Base-by-base conservation (phyloP, 805 yeast genomes). In the Metschnikowia aberdeeniae region DNA sequence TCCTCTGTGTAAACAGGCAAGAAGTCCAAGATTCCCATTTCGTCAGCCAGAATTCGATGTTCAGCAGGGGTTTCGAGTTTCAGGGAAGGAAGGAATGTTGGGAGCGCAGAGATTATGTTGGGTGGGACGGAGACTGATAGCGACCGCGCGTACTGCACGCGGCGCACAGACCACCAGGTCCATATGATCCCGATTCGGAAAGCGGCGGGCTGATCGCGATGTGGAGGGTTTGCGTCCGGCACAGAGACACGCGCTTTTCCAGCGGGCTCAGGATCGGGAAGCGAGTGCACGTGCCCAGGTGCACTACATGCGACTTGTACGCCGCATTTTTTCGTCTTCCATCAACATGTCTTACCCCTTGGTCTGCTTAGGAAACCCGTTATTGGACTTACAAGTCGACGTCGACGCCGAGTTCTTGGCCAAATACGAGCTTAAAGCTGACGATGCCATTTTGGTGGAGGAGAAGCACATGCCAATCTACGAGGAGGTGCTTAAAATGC, bases 371-470 rank as follows among this genome's bases (percentile, higher is more conserved):
- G 96, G 97, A 60, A 90, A 90, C 77, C 98, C 97, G 36, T 76
- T 90, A 54, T 76, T 90, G 60, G 97, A 89, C 64, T 71, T 88
- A 57, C 96, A 89, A 75, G 87, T 83, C 64, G 80, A 81, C 51
- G 89, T 84, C 55, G 80, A 76, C 36, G 59, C 76, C 40, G 82
- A 72, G 26, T 89, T 81, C 73, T 77, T 93, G 56, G 78, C 72
- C 45, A 90, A 89, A 70, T 92, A 93, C 73, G 81, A 66, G 33
- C 75, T 93, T 59, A 89, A 92, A 68, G 89, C 84, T 51, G 85
- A 93, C 66, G 98, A 92, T 68, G 98, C 99, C 55, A 89, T 93
- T 58, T 80, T 93, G 53, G 80, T 80, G 31, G 95, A 87, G 57
- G 89, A 81, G 53, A 77, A 83, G 66, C 97, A 89, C 72, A 70